Percentiles rank a stretch among this genome's conserved stretches.
These are phyloP conservation scores for Teratosphaeria viscida DNA, from an alignment of 2,329 filamentous ascomycete genomes.

Conservation along the genomic window DNA sequence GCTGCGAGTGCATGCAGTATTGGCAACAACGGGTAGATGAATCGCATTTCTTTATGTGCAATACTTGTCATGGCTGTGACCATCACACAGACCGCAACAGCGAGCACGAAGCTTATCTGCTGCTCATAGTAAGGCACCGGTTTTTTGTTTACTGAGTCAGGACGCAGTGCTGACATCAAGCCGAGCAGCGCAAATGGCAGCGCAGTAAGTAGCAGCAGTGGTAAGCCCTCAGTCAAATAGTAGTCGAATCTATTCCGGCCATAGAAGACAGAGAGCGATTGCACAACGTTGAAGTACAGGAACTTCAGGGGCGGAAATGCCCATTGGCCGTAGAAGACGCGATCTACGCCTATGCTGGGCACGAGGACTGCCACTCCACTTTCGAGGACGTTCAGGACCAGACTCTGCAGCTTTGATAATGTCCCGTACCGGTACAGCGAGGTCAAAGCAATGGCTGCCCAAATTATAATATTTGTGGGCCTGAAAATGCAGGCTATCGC, in stretches of 20 bases:
- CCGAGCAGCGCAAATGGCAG: conserved; percentile 65
- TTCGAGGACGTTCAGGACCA: conserved; percentile 7
- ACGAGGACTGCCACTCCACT: conserved; percentile 47
- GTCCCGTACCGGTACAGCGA: conserved; percentile 36
- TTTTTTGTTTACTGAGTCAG: not conserved
- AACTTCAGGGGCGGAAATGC: conserved; percentile 81
- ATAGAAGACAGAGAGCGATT: conserved; percentile 85
- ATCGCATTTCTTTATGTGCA: conserved; percentile 93
- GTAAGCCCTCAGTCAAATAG: conserved; percentile 81
- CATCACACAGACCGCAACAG: conserved; percentile 48
- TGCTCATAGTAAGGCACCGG: conserved; percentile 8
- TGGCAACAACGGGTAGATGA: conserved; percentile 86
- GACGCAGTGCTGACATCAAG: conserved; percentile 26
- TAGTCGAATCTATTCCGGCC: conserved; percentile 86
- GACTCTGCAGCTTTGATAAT: conserved; percentile 8
- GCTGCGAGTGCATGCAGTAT: conserved; percentile 74
- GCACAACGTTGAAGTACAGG: conserved; percentile 80
- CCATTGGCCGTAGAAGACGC: conserved; percentile 72
- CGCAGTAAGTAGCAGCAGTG: conserved; percentile 72
- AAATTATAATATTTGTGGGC: conserved; percentile 82
- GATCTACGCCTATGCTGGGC: conserved; percentile 58
- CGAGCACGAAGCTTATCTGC: conserved; percentile 38
- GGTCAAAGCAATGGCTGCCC: conserved; percentile 56
- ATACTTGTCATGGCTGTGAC: conserved; percentile 61
- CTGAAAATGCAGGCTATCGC: conserved; percentile 75